Base-by-base conservation (phyloP, 768 basidiomycete species). In the Mycena indigotica region DNA sequence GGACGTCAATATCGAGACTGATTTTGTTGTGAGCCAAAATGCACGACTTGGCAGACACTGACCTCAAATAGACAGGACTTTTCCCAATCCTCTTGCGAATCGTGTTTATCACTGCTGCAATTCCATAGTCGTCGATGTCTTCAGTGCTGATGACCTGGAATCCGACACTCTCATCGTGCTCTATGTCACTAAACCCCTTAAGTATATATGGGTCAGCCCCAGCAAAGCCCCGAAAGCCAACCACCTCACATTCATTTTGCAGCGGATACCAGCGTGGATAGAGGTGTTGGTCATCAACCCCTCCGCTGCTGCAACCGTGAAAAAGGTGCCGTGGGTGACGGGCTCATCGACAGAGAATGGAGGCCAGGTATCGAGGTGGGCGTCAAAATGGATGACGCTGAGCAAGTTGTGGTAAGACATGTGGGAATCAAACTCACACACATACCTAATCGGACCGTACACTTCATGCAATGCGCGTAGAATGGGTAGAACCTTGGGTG, bases 191-290 rank as follows among this genome's bases (percentile, higher is more conserved):
- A 3, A 75, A 70, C 6, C 79, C 81, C 81, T 84, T 29, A 57
- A 30, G 23, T 25, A 45, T 50, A 45, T 40, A 58, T 21, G 24
- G 32, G 17, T 48, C 15, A 13, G 39, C 21, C 29, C 21, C 52
- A 50, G 60, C 63, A 26, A 50, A 6, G 28, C 51, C 55, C n/a
- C n/a, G n/a, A n/a, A n/a, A n/a, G n/a, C n/a, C n/a, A n/a, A n/a
- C n/a, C n/a, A 12, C 3, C 56, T 8, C 8, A 44, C 41, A 44
- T 44, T 44, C 53, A 89, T 73, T 58, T 85, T 83, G 66, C 84
- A 86, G 30, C 88, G 77, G 64, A 90, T 84, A 10, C 88, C 88
- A 21, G 83, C 88, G 65, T 90, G 89, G 19, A 89, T 81, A 57
- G 84, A 86, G 5, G 78, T 77, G 59, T 84, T 82, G 44, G 79